Evolutionary conservation across 495 filamentous ascomycete species (phyloP).

Genomic region (Penicillium psychrofluorescens): DNA sequence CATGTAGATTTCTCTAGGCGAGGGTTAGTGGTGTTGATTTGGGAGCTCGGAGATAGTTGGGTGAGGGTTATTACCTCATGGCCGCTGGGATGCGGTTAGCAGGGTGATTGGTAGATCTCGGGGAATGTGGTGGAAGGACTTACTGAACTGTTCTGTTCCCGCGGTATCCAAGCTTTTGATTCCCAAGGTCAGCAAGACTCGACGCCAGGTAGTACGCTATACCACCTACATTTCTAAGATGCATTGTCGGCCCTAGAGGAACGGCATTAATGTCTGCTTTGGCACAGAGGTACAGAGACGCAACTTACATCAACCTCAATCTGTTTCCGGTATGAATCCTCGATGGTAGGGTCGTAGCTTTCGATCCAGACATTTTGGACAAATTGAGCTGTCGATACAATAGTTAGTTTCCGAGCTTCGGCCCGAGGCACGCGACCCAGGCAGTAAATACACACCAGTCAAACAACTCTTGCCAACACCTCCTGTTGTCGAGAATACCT

Average conservation of each 20-base stretch:
- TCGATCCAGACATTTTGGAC: constrained; percentile 99
- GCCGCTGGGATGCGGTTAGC: constrained; percentile 46
- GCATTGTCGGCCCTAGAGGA: constrained; percentile 77
- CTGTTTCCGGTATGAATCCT: constrained; percentile 94
- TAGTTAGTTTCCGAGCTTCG: constrained; percentile 5
- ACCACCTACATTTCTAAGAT: constrained; percentile 84
- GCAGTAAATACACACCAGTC: constrained; percentile 60
- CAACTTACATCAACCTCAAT: constrained; percentile 81
- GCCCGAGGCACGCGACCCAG: neutral
- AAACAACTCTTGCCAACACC: constrained; percentile 98
- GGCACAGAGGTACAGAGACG: constrained; percentile 18
- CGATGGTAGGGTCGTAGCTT: constrained; percentile 97
- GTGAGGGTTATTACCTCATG: constrained; percentile 52
- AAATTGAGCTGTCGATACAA: constrained; percentile 70
- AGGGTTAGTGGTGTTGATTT: constrained; percentile 7
- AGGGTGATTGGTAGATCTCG: neutral
- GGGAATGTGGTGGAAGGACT: constrained; percentile 18
- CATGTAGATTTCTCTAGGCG: constrained; percentile 83
- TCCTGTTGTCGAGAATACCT: constrained; percentile 42
- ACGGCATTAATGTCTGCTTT: constrained; percentile 14
- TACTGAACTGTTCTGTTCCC: constrained; percentile 97
- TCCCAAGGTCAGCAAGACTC: neutral
- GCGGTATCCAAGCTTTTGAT: constrained; percentile 78
- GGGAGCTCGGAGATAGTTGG: neutral
- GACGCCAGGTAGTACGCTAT: neutral